Base-by-base conservation (phyloP, 2,329 filamentous ascomycete genomes). In the Pyrenochaeta sp. region DNA sequence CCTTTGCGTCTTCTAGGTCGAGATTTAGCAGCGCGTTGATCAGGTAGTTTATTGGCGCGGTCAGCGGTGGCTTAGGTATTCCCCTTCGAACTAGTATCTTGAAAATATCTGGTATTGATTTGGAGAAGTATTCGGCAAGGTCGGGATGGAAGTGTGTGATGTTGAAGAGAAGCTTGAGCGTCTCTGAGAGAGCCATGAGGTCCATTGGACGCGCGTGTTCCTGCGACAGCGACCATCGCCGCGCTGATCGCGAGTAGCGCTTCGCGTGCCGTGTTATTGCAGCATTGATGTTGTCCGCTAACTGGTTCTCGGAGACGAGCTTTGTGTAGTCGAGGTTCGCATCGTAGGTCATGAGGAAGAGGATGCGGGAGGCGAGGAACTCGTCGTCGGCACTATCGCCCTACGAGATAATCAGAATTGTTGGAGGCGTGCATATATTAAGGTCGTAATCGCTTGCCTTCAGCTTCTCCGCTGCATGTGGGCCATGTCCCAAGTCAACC, bases 91-190 rank as follows among this genome's bases (percentile, higher is more conserved):
- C 77, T 15, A 98, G 81, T 19, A 97, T 85, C 44, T 86, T 85
- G 55, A 93, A 81, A 28, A 98, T 86, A 58, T 88, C 83, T 10
- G 88, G 84, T 42, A 96, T 84, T 2, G 90, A 87, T 24, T 85
- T 80, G 1, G 87, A 87, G 72, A 97, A 96, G 0, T 82, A 78
- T 0, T 81, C 75, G 4, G 80, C 78, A 27, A 89, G 83, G 42
- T 88, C 83, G 3, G 88, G 86, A 69, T 89, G 90, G 69, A 89
- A 88, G 68, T 93, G 89, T 1, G 90, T 91, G 52, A 97, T 83
- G 76, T 97, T 97, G 83, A 96, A 98, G 50, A 96, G 80, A 40
- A 98, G 83, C 72, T 96, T 97, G 49, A 95, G 81, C 0, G 91
- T 94, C 76, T 98, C 94, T 8, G 84, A 84, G 37, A 98, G 83